Conservation (phyloP, 1,284 basidiomycete genomes). For the Irpex sp. region DNA sequence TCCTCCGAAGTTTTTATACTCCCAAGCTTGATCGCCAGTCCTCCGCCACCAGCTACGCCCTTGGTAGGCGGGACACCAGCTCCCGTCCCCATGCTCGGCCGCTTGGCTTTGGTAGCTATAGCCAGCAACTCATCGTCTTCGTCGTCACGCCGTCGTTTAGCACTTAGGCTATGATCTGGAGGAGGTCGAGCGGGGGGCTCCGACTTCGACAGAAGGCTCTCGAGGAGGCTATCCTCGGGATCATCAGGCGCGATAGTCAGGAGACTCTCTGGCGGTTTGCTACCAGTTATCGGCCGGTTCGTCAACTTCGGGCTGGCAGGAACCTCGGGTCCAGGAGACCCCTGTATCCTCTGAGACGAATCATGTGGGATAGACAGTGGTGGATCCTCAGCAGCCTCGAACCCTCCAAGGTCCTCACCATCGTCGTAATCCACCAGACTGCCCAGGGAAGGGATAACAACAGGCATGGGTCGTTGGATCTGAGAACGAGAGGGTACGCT, state of each 20-base stretch:
- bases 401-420: slow-evolving; percentile 42
- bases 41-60: slow-evolving; percentile 17
- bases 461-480: slow-evolving; percentile 16
- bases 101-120: slow-evolving; percentile 53
- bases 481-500: slow-evolving; percentile 22
- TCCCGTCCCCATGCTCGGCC: slow-evolving; percentile 34
- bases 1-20: slow-evolving; percentile 53
- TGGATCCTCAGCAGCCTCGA: slow-evolving; percentile 19
- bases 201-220: slow-evolving; percentile 44
- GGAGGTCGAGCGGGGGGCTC: slow-evolving; percentile 38
- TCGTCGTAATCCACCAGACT: slow-evolving; percentile 67
- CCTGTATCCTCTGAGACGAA: slow-evolving; percentile 14
- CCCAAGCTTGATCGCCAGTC: slow-evolving; percentile 13
- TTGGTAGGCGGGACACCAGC: slow-evolving; percentile 31
- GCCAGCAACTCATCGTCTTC: slow-evolving; percentile 70
- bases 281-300: slow-evolving; percentile 37
- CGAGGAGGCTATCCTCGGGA: slow-evolving; percentile 53
- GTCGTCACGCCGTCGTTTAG: slow-evolving; percentile 75
- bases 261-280: slow-evolving; percentile 22
- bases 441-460: slow-evolving; percentile 43
- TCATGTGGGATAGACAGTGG: slow-evolving; percentile 3
- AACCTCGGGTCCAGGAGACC: slow-evolving; percentile 15
- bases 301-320: slow-evolving; percentile 30
- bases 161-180: slow-evolving; percentile 39
- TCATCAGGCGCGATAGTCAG: slow-evolving; percentile 35